phyloP scores from a whole-genome alignment of 352 stramenopile genomes.

The Phytophthora fragariae region DNA sequence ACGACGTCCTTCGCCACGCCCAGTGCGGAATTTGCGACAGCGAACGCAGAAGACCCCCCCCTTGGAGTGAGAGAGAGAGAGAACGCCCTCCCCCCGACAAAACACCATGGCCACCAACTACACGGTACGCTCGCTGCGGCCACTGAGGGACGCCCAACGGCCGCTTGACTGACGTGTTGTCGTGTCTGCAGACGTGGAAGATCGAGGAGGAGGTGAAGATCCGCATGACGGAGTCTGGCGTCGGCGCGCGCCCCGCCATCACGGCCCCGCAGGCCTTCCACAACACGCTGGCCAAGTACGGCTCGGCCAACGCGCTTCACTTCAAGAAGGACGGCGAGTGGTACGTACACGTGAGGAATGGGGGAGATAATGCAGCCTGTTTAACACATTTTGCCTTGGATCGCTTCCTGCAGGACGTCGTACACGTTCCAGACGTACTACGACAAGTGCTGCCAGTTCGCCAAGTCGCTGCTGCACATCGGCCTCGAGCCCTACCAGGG shows the following conservation, averaged over 20 bases:
- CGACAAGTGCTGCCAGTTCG: slow-evolving; percentile 75
- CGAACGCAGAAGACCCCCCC: slow-evolving; percentile 26
- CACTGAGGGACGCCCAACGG: not conserved
- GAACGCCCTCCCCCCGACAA: not conserved
- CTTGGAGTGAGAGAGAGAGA: not conserved
- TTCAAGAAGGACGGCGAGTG: slow-evolving; percentile 80
- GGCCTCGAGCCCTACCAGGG: slow-evolving; percentile 78
- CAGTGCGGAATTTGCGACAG: slow-evolving; percentile 61
- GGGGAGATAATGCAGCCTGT: not conserved
- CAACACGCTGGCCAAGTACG: slow-evolving; percentile 61
- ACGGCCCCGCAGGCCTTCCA: slow-evolving; percentile 73
- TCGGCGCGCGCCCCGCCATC: slow-evolving; percentile 49
- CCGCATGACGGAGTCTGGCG: slow-evolving; percentile 62
- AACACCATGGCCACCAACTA: slow-evolving; percentile 42
- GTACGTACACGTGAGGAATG: slow-evolving; percentile 36
- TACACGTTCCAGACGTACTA: slow-evolving; percentile 85
- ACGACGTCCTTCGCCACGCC: slow-evolving; percentile 5
- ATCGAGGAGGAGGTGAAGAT: slow-evolving; percentile 88
- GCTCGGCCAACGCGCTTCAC: slow-evolving; percentile 66
- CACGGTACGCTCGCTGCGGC: slow-evolving; percentile 42
- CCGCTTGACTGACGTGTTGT: slow-evolving; percentile 6
- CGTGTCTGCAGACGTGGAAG: slow-evolving; percentile 71
- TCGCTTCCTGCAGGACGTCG: slow-evolving; percentile 48
- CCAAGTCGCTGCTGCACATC: slow-evolving; percentile 80
- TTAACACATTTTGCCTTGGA: slow-evolving; percentile 3